Evolutionary conservation across 495 filamentous ascomycete species (phyloP), one percentile per base, ranked within the genome.

Genomic region (Penicillium pancosmium): DNA sequence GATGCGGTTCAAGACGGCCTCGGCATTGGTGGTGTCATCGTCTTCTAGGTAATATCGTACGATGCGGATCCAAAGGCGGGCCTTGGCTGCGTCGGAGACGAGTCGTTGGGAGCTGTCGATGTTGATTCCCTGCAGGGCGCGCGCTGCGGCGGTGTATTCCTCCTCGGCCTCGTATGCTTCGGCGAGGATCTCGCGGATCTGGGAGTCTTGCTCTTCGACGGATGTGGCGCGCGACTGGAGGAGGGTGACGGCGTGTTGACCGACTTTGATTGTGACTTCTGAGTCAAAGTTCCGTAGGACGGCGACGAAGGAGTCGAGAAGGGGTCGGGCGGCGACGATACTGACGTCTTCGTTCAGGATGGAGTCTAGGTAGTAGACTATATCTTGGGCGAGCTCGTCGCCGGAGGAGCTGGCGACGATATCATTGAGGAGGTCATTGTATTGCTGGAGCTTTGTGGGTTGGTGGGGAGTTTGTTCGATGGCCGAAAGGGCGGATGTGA

Each of bases 11-110:
- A 98, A 82, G 72, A 93, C 92, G 16, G 82, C 82, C 66, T 94
- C 91, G 21, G 95, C 94, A 15, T 78, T 81, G 3, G 88, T 94
- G 21, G 89, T 90, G 67, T 98, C 92, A 69, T 97, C 95, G 47
- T 91, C 92, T 75, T 98, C 95, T 47, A 98, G 84, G 71, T 94
- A 93, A 73, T 94, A 88, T 52, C 95, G 86, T 72, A 94, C 92
- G 69, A 98, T 98, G 49, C 95, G 88, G 50, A 98, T 89, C 89
- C 92, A 97, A 46, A 96, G 81, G 27, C 75, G 77, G 4, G 90
- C 89, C 70, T 92, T 92, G 54, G 91, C 87, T 54, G 89, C 81
- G 70, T 90, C 87, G 10, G 86, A 81, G 18, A 97, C 87, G 56
- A 88, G 85, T 13, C 91, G 88, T 73, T 97, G 92, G 21, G 90